Conservation (phyloP, 768 basidiomycete genomes). For the Fibroporia radiculosa region DNA sequence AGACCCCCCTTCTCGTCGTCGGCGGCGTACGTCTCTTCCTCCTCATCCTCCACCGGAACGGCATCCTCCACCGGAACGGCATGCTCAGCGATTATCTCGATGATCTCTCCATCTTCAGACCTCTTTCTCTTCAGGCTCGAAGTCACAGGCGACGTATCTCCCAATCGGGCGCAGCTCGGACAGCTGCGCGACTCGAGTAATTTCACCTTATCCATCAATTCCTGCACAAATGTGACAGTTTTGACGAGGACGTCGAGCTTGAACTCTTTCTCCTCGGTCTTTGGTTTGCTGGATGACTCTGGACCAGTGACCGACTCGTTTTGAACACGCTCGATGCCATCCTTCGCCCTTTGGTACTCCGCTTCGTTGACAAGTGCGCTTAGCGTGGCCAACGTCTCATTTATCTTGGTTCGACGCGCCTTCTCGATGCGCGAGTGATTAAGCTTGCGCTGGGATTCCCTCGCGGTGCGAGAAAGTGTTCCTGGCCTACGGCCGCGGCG, state of each 20-base stretch:
- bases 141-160: neutral
- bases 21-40: neutral
- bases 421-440: conserved; percentile 97
- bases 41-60: conserved; percentile 3
- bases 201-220: conserved; percentile 50
- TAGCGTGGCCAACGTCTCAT: conserved; percentile 76
- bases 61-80: conserved; percentile 1
- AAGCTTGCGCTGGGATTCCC: conserved; percentile 83
- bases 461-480: conserved; percentile 62
- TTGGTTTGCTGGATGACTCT: conserved; percentile 31
- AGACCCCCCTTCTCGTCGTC: conserved; percentile 15
- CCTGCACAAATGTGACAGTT: conserved; percentile 73
- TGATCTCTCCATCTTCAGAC: neutral
- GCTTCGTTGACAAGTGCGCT: conserved; percentile 57
- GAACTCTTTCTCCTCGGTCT: conserved; percentile 76
- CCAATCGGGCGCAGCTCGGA: conserved; percentile 7
- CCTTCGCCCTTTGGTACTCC: conserved; percentile 25
- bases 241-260: conserved; percentile 86
- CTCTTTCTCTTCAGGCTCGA: conserved; percentile 18
- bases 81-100: neutral
- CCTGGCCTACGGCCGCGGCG: conserved; percentile 70
- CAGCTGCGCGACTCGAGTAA: conserved; percentile 24
- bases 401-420: conserved; percentile 90
- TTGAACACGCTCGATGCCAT: conserved; percentile 24
- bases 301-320: conserved; percentile 12